Percentiles rank a stretch among this genome's conserved stretches.
Evolutionary conservation across 2,329 filamentous ascomycete species (phyloP).

Genomic region (Sclerotinia glacialis): DNA sequence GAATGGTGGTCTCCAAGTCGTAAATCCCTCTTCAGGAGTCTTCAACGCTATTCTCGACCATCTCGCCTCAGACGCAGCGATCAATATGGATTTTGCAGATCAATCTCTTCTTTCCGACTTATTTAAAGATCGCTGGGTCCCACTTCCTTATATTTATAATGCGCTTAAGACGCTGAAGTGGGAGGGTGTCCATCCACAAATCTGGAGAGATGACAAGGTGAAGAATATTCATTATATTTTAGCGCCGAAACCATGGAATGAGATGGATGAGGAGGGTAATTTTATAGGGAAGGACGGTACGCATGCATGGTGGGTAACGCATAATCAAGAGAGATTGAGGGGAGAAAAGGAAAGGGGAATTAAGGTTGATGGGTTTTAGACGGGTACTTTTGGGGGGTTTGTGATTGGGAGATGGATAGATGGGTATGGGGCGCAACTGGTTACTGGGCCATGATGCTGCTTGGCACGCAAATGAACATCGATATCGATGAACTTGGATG

Average conservation of each 20-base stretch:
- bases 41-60: slow-evolving; percentile 52
- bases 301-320: slow-evolving; percentile 56
- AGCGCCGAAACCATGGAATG: slow-evolving; percentile 60
- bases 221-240: slow-evolving; percentile 63
- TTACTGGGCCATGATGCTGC: too few species aligned
- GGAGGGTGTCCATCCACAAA: slow-evolving; percentile 50
- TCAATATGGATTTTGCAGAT: slow-evolving; percentile 56
- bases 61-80: slow-evolving; percentile 46
- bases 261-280: slow-evolving; percentile 46
- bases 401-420: too few species aligned
- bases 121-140: slow-evolving; percentile 55
- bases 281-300: slow-evolving; percentile 45
- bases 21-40: slow-evolving; percentile 49
- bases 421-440: background rate
- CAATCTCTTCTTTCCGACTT: slow-evolving; percentile 57
- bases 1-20: slow-evolving; percentile 57
- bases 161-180: slow-evolving; percentile 59
- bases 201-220: slow-evolving; percentile 57
- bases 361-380: slow-evolving; percentile 30
- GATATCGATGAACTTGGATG: too few species aligned
- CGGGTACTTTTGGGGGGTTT: background rate
- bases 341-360: slow-evolving; percentile 39
- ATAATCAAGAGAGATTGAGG: slow-evolving; percentile 44
- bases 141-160: slow-evolving; percentile 60
- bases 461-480: too few species aligned